Percentiles rank a stretch among this genome's conserved stretches.
Evolutionary conservation across 1,284 basidiomycete genomes (phyloP).

Genomic region (Apiotrichum siamense): DNA sequence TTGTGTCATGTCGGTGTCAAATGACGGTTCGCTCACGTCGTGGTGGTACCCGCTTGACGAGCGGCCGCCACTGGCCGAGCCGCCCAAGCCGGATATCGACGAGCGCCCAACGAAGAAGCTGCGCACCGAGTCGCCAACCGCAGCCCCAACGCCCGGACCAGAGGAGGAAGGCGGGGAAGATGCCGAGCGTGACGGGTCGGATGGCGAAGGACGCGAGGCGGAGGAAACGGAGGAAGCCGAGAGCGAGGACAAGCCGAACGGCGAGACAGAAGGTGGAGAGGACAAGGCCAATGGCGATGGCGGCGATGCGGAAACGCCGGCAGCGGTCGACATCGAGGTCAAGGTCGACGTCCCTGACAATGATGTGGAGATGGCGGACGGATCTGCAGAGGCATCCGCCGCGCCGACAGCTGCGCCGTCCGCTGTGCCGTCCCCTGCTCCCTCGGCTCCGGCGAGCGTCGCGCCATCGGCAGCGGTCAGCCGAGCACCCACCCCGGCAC

Average conservation of each 20-base stretch:
- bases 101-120: slow-evolving; percentile 10
- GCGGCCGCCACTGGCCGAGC: slow-evolving; percentile 4
- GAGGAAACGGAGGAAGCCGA: slow-evolving; percentile 35
- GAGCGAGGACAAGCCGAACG: too few species aligned
- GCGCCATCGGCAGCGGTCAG: slow-evolving; percentile 3
- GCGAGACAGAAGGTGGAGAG: neutral
- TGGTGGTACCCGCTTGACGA: slow-evolving; percentile 35
- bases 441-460: slow-evolving; percentile 7
- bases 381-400: neutral
- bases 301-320: neutral
- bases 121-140: slow-evolving; percentile 1
- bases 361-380: slow-evolving; percentile 19
- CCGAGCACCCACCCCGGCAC: slow-evolving; percentile 2
- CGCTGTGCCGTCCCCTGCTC: neutral
- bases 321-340: slow-evolving; percentile 1
- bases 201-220: slow-evolving; percentile 6
- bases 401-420: neutral
- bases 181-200: slow-evolving; percentile 1
- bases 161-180: slow-evolving; percentile 9
- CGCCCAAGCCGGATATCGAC: neutral
- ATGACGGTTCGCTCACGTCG: slow-evolving; percentile 37
- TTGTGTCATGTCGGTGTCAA: slow-evolving; percentile 34
- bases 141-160: neutral
- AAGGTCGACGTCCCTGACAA: neutral
- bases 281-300: slow-evolving; percentile 1